Base-by-base conservation (phyloP, 331 rosid genomes). In the Telfairia occidentalis region DNA sequence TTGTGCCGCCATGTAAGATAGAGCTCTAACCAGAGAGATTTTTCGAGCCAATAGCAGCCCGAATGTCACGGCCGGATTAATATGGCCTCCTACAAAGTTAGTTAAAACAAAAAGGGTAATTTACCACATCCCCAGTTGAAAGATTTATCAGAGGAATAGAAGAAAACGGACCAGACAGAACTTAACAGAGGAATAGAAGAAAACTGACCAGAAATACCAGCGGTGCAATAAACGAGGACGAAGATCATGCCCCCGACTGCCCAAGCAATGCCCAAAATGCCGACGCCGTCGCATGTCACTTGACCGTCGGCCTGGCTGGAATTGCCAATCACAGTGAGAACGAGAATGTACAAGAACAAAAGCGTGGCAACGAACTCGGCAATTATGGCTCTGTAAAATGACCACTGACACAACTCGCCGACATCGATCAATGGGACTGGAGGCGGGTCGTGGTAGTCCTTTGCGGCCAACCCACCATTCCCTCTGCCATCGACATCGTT, bases 221-320 rank as follows among this genome's bases (percentile, higher is more conserved):
- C 96, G 2, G 96, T 92, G 85, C 98, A 90, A 78, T 92, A 92
- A 64, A 92, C 98, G 9, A 92, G 97, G 54, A 92, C 64, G 49
- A 92, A 92, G 38, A 92, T 92, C 97, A 89, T 92, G 90, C 96
- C 98, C 5, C 98, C 97, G 48, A 92, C 89, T 35, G 97, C 89
- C 98, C 97, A 92, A 18, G 98, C 88, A 65, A 92, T 87, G 21
- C 96, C 98, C 19, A 89, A 85, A 83, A 84, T 50, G 18, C 96
- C 97, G 19, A 92, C 92, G 4, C 98, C 91, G 30, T 40, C 78
- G 5, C 98, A 92, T 1, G 1, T 19, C 0, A 46, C 67, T 16
- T 81, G 80, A 9, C 53, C 16, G 7, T 76, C 85, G 4, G 12
- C 64, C 74, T 84, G 92, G 59, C 77, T 71, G 0, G 81, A 81